Evolutionary conservation across 2,329 filamentous ascomycete species (phyloP).

Genomic region (Fusarium avenaceum): DNA sequence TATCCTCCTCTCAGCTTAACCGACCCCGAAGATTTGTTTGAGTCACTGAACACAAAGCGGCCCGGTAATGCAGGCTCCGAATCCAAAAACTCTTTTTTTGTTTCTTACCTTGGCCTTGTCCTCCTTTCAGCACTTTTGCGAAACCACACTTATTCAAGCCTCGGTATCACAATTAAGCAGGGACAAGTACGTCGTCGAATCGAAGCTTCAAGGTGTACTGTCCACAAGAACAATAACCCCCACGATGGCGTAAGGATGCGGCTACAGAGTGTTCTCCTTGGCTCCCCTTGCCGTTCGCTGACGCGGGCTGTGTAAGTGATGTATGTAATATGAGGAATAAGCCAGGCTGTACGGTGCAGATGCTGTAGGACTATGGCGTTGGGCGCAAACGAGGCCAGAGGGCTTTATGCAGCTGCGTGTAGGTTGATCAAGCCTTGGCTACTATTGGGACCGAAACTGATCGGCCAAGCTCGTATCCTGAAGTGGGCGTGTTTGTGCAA

Average conservation of each 20-base stretch:
- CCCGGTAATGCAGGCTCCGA: slow-evolving; percentile 53
- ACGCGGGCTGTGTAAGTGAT: slow-evolving; percentile 34
- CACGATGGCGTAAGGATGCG: slow-evolving; percentile 43
- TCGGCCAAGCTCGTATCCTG: slow-evolving; percentile 53
- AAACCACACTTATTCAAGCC: slow-evolving; percentile 53
- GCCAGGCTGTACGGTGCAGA: slow-evolving; percentile 32
- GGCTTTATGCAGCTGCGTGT: slow-evolving; percentile 45
- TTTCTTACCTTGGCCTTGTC: slow-evolving; percentile 37
- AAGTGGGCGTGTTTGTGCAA: slow-evolving; percentile 34
- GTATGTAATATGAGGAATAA: slow-evolving; percentile 35
- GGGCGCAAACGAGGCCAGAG: slow-evolving; percentile 41
- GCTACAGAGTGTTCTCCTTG: slow-evolving; percentile 34
- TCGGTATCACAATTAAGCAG: slow-evolving; percentile 51
- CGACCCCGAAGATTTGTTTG: slow-evolving; percentile 32
- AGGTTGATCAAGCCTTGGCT: slow-evolving; percentile 44
- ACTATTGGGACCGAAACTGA: slow-evolving; percentile 44
- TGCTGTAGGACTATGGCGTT: slow-evolving; percentile 42
- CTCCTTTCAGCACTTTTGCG: slow-evolving; percentile 50
- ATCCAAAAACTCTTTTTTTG: slow-evolving; percentile 43
- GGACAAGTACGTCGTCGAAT: slow-evolving; percentile 45
- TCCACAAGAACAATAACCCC: slow-evolving; percentile 38
- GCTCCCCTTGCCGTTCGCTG: slow-evolving; percentile 28
- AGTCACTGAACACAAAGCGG: slow-evolving; percentile 46
- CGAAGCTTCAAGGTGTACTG: slow-evolving; percentile 31
- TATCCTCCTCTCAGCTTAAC: slow-evolving; percentile 44